Base-by-base conservation (phyloP, 345 rosid genomes). In the Murraya paniculata region DNA sequence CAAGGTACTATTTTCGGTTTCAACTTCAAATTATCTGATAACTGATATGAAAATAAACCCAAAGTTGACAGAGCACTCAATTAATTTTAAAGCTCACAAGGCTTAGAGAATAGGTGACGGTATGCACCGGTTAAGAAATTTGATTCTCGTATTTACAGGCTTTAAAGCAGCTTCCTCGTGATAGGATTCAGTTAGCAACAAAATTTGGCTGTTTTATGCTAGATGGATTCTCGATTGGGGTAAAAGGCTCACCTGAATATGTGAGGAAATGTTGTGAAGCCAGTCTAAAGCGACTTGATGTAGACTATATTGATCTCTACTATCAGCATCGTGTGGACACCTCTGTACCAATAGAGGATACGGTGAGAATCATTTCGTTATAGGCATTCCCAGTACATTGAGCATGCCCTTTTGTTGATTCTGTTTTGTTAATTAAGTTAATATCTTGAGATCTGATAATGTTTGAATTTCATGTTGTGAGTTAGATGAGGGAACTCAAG, bases 281-380 rank as follows among this genome's bases (percentile, higher is more conserved):
- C 57, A 87, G 89, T 73, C 86, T 87, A 9, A 77, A 74, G 66
- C 78, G 86, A 59, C 90, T 90, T 56, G 88, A 58, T 25, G 84
- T 86, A 64, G 87, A 88, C 75, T 85, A 86, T 64, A 83, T 88
- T 59, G 91, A 90, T 84, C 88, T 87, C 27, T 90, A 88, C 76
- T 81, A 83, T 78, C 91, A 84, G 81, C 91, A 88, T 64, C 85
- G 88, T 16, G 80, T 90, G 28, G 93, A 90, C 59, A 82, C 88
- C 64, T 68, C 88, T 9, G 83, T 90, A 58, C 80, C 91, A 5
- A 90, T 88, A 60, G 93, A 90, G 72, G 87, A 88, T 62, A 87
- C 90, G 4, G 86, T 86, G 80, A 81, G 82, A 19, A 7, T 36
- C 31, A 41, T 60, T 25, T 3, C 59, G 56, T 71, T 31, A 64